Conservation (phyloP, 306 rosid genomes). For the Acmispon strigosus region DNA sequence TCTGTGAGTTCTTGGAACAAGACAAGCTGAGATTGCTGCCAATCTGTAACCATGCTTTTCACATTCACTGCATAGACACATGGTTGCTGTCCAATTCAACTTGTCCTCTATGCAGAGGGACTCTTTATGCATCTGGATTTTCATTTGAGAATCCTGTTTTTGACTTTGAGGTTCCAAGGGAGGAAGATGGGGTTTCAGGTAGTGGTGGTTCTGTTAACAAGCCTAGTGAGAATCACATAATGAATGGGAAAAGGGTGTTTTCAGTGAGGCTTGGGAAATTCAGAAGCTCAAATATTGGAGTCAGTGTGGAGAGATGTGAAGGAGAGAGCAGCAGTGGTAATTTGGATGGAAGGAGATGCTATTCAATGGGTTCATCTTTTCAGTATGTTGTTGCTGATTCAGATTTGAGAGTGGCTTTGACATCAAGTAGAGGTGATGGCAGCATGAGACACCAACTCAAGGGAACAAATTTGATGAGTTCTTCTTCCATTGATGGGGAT, state of each 20-base stretch:
- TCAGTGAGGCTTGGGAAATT: constrained; percentile 85
- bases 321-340: constrained; percentile 61
- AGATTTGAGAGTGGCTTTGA: constrained; percentile 65
- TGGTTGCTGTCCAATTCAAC: constrained; percentile 89
- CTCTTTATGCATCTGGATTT: constrained; percentile 49
- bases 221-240: constrained; percentile 49
- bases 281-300: constrained; percentile 47
- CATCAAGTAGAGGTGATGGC: constrained; percentile 38
- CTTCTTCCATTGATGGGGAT: constrained; percentile 44
- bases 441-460: constrained; percentile 46
- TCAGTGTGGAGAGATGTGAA: constrained; percentile 27
- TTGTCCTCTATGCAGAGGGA: constrained; percentile 91
- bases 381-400: constrained; percentile 86
- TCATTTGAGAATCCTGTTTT: constrained; percentile 47
- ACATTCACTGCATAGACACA: constrained; percentile 77
- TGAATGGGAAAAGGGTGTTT: constrained; percentile 60
- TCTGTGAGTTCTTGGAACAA: constrained; percentile 72
- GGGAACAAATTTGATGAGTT: constrained; percentile 23
- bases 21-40: constrained; percentile 85
- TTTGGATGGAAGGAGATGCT: constrained; percentile 83
- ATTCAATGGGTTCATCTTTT: constrained; percentile 89
- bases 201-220: constrained; percentile 34
- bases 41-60: constrained; percentile 87
- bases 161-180: constrained; percentile 44
- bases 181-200: constrained; percentile 33